Evolutionary conservation across 140 eudicot species (phyloP).

Genomic region (Bidens hawaiensis): DNA sequence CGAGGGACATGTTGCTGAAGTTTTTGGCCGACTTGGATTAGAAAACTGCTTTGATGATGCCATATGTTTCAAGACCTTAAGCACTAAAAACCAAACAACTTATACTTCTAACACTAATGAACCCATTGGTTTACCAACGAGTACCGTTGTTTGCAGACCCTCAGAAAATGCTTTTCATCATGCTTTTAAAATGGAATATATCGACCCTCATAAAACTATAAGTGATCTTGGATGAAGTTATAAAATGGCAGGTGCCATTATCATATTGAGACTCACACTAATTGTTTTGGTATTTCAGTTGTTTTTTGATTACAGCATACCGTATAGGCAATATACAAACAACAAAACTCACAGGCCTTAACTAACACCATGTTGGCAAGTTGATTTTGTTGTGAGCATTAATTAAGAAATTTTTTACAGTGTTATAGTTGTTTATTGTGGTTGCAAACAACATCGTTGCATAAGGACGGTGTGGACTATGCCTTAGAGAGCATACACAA

Average conservation of each 20-base stretch:
- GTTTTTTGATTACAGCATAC: slow-evolving; percentile 87
- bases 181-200: slow-evolving; percentile 54
- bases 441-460: slow-evolving; percentile 42
- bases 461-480: no score
- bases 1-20: slow-evolving; percentile 72
- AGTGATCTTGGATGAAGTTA: slow-evolving; percentile 16
- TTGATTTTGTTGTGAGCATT: neutral
- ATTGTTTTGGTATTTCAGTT: slow-evolving; percentile 36
- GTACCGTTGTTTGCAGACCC: slow-evolving; percentile 73
- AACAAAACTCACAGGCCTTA: slow-evolving; percentile 55
- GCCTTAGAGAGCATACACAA: slow-evolving; percentile 82
- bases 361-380: slow-evolving; percentile 75
- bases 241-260: neutral
- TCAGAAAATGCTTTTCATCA: slow-evolving; percentile 56
- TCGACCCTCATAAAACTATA: slow-evolving; percentile 67
- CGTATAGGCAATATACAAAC: slow-evolving; percentile 71
- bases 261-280: neutral
- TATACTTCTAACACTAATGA: slow-evolving; percentile 10
- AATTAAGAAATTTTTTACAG: neutral
- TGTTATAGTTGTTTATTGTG: neutral
- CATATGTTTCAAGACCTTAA: slow-evolving; percentile 75
- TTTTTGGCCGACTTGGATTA: slow-evolving; percentile 64
- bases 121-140: slow-evolving; percentile 21
- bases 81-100: slow-evolving; percentile 33
- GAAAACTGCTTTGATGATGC: slow-evolving; percentile 87